Evolutionary conservation across 2,329 filamentous ascomycete genomes (phyloP).

Genomic region (Fusarium cicatricum): DNA sequence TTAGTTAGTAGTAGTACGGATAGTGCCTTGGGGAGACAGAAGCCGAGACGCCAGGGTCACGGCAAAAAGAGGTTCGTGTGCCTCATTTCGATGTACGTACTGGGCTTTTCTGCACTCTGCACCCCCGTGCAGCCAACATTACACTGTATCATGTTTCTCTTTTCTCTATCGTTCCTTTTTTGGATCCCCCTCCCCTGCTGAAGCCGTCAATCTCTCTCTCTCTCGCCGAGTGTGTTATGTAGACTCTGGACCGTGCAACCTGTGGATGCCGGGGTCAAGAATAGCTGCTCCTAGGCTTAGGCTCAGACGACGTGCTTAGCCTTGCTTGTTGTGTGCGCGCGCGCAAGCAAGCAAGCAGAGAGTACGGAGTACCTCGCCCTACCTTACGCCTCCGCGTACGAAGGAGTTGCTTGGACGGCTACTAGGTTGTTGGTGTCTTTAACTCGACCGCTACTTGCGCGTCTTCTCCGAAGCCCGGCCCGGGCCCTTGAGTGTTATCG

Average conservation of each 20-base stretch:
- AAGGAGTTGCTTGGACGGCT: constrained; percentile 26
- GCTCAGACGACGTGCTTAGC: constrained; percentile 23
- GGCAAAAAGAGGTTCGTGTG: constrained; percentile 2
- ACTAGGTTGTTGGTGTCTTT: constrained; percentile 31
- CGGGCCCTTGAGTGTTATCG: constrained; percentile 24
- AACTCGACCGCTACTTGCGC: constrained; percentile 39
- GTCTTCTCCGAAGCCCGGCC: constrained; percentile 33
- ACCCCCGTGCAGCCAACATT: constrained; percentile 21
- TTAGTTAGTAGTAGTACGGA: constrained; percentile 4
- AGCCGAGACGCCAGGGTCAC: not conserved
- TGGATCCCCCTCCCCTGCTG: constrained; percentile 22
- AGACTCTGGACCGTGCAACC: not conserved
- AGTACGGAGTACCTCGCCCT: constrained; percentile 26
- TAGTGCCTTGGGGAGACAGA: no score
- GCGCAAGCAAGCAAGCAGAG: constrained; percentile 4
- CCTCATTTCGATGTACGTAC: constrained; percentile 3
- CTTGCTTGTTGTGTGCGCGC: constrained; percentile 17
- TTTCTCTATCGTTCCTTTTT: constrained; percentile 19
- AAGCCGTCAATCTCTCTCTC: constrained; percentile 30
- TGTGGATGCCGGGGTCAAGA: constrained; percentile 12
- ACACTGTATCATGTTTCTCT: not conserved
- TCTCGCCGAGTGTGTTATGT: not conserved
- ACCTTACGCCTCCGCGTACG: constrained; percentile 20
- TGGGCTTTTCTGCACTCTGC: not conserved
- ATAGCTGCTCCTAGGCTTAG: constrained; percentile 18